A percentile compares a stretch with the other conserved stretches of the same genome.
phyloP scores from a whole-genome alignment of 352 stramenopile genomes.

The Globisporangium rhizosaccharum region DNA sequence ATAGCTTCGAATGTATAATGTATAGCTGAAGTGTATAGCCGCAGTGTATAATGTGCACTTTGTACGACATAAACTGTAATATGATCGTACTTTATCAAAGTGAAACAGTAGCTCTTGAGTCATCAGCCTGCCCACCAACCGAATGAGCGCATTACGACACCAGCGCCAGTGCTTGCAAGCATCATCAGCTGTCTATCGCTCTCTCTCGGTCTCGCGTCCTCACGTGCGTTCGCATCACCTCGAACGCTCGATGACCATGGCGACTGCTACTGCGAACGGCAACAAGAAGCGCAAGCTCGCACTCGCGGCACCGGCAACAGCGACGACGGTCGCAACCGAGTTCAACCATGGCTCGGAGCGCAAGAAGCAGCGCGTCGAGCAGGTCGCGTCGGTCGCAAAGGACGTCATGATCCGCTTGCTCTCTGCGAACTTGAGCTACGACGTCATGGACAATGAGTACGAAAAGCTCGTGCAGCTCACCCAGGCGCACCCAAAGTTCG shows the following conservation, averaged over 20 bases:
- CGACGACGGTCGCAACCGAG: background rate
- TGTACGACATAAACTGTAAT: too few species aligned
- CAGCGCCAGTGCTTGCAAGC: too few species aligned
- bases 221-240: background rate
- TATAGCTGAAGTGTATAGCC: too few species aligned
- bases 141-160: too few species aligned
- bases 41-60: too few species aligned
- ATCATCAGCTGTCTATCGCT: background rate
- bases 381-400: slow-evolving; percentile 55
- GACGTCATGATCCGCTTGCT: slow-evolving; percentile 69
- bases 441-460: slow-evolving; percentile 53
- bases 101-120: too few species aligned
- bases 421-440: slow-evolving; percentile 49
- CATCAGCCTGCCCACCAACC: too few species aligned
- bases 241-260: background rate
- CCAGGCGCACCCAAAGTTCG: slow-evolving; percentile 47
- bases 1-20: too few species aligned
- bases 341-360: background rate
- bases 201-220: background rate
- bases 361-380: slow-evolving; percentile 66
- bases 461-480: slow-evolving; percentile 66
- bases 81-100: too few species aligned
- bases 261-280: background rate
- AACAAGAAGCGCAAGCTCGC: slow-evolving; percentile 11
- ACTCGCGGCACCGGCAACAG: background rate